phyloP scores from a whole-genome alignment of 2,329 filamentous ascomycete species.

The Aspergillus intermedius region DNA sequence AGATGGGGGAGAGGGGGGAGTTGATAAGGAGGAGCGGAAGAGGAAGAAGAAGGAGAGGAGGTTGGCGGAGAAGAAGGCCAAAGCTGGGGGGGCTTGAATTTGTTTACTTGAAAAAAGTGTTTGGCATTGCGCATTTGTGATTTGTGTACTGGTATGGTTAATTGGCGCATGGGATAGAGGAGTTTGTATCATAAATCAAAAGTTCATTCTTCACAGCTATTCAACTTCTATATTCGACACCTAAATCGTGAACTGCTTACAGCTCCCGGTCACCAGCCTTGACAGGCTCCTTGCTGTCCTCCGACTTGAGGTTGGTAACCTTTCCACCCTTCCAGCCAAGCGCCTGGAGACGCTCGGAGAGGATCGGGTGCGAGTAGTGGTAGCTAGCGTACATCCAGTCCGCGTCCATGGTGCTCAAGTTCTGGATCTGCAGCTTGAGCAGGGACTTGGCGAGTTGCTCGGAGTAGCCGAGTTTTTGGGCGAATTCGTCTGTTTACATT shows the following conservation, averaged over 20 bases:
- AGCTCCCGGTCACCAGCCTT: slow-evolving; percentile 72
- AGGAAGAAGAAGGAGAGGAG: slow-evolving; percentile 50
- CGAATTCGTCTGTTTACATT: slow-evolving; percentile 64
- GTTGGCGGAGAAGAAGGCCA: slow-evolving; percentile 39
- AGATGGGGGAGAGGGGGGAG: slow-evolving; percentile 13
- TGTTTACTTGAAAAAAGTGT: slow-evolving; percentile 12
- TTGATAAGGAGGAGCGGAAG: slow-evolving; percentile 50
- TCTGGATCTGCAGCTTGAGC: slow-evolving; percentile 97
- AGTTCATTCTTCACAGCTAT: slow-evolving; percentile 8
- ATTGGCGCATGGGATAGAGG: too few relatives aligned
- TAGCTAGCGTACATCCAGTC: slow-evolving; percentile 98
- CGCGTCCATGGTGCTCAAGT: slow-evolving; percentile 96
- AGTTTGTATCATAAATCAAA: neutral
- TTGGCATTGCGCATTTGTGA: too few relatives aligned
- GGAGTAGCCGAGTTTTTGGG: slow-evolving; percentile 74
- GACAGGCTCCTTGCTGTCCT: slow-evolving; percentile 54
- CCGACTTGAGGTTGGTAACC: slow-evolving; percentile 41
- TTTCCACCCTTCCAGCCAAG: slow-evolving; percentile 71
- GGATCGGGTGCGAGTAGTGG: slow-evolving; percentile 95
- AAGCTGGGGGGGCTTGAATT: slow-evolving; percentile 23
- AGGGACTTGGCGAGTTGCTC: slow-evolving; percentile 77
- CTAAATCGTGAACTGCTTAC: slow-evolving; percentile 36
- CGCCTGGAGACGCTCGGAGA: slow-evolving; percentile 86
- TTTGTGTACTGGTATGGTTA: too few relatives aligned
- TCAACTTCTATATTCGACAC: neutral